Conservation (phyloP, 805 yeast genomes). For the Zygosaccharomyces bailii region DNA sequence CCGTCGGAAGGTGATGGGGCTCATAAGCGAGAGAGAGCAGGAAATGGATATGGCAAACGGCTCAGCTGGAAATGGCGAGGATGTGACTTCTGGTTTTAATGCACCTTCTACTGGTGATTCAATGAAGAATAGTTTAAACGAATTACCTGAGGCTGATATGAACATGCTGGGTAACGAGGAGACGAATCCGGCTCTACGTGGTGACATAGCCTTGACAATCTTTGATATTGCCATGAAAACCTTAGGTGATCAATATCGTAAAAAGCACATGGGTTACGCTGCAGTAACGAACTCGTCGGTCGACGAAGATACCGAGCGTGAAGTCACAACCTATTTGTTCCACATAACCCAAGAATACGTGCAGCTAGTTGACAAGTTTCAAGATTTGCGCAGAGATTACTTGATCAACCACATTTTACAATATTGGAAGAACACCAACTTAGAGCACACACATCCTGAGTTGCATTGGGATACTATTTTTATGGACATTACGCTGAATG, state of each 20-base stretch:
- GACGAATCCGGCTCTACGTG: conserved; percentile 72
- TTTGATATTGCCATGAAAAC: conserved; percentile 63
- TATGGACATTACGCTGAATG: conserved; percentile 61
- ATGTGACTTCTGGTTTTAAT: conserved; percentile 38
- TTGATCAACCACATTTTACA: conserved; percentile 62
- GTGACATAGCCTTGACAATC: conserved; percentile 68
- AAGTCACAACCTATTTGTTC: conserved; percentile 35
- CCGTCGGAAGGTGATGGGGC: conserved; percentile 76
- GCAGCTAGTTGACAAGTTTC: conserved; percentile 62
- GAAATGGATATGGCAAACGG: conserved; percentile 42
- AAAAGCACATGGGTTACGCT: conserved; percentile 35
- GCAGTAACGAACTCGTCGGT: conserved; percentile 29
- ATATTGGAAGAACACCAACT: conserved; percentile 44
- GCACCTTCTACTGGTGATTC: conserved; percentile 53
- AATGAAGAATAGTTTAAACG: conserved; percentile 59
- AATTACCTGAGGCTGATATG: conserved; percentile 83
- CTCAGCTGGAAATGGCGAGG: conserved; percentile 37
- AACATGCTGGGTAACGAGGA: conserved; percentile 83
- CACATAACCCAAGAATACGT: conserved; percentile 48
- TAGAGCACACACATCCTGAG: conserved; percentile 30
- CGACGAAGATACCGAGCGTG: conserved; percentile 31
- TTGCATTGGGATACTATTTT: conserved; percentile 41
- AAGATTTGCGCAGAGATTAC: conserved; percentile 63
- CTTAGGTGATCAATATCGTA: conserved; percentile 33
- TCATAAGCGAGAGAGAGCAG: conserved; percentile 72